These are phyloP conservation scores for Rhododendron simsii DNA, from an alignment of 148 eudicot species.

Conservation along the genomic window DNA sequence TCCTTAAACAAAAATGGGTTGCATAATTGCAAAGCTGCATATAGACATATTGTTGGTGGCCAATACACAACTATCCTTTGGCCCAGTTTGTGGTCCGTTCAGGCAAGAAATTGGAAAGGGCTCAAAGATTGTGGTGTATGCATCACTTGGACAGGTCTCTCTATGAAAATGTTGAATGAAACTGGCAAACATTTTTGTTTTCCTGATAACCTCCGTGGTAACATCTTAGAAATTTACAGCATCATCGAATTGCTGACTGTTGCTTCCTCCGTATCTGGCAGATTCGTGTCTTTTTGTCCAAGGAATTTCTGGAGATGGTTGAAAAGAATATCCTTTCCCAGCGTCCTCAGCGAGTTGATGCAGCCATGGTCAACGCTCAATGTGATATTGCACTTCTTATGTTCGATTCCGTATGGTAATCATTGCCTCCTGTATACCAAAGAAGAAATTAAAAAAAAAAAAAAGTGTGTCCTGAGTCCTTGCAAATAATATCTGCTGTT, in stretches of 20 bases:
- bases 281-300: conserved; percentile 52
- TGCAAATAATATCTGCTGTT: too few species aligned
- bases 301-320: conserved; percentile 62
- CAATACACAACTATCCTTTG: too few species aligned
- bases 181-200: not conserved
- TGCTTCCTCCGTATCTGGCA: conserved; percentile 26
- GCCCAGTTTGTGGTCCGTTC: not conserved
- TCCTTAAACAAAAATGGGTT: too few species aligned
- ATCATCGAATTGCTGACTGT: not conserved
- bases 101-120: not conserved
- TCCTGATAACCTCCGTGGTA: too few species aligned
- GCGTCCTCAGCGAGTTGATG: conserved; percentile 88
- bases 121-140: not conserved
- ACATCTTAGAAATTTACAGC: not conserved
- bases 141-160: not conserved
- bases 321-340: conserved; percentile 57
- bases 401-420: too few species aligned
- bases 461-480: too few species aligned
- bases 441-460: too few species aligned
- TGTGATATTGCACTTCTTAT: conserved; percentile 31
- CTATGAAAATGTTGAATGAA: not conserved
- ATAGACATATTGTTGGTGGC: too few species aligned
- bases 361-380: conserved; percentile 51
- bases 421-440: too few species aligned
- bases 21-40: too few species aligned